Evolutionary conservation across 2,329 filamentous ascomycete species (phyloP).

Genomic region (Monosporascus sp.): DNA sequence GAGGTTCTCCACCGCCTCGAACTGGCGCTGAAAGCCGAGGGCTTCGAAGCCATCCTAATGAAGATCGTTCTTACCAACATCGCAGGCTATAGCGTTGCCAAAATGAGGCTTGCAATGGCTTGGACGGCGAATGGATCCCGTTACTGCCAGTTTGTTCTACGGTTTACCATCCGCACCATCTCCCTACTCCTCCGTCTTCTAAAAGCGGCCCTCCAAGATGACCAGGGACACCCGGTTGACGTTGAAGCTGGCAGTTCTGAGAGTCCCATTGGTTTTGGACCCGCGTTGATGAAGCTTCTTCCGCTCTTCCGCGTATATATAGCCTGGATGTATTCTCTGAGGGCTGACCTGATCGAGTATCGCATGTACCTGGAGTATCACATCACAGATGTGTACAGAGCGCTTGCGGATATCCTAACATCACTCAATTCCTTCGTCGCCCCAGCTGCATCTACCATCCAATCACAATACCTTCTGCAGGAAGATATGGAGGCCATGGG

Average conservation of each 20-base stretch:
- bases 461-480: conserved; percentile 44
- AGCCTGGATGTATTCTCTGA: conserved; percentile 47
- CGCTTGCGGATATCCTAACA: conserved; percentile 42
- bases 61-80: conserved; percentile 86
- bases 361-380: conserved; percentile 39
- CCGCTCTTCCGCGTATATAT: conserved; percentile 49
- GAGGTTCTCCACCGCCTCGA: conserved; percentile 77
- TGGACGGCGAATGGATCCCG: conserved; percentile 39
- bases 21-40: conserved; percentile 64
- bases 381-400: conserved; percentile 41
- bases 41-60: conserved; percentile 59
- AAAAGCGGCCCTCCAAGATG: conserved; percentile 61
- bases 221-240: conserved; percentile 19
- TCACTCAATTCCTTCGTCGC: conserved; percentile 41
- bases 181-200: conserved; percentile 66
- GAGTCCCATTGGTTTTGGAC: conserved; percentile 28
- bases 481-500: conserved; percentile 39
- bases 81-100: conserved; percentile 71
- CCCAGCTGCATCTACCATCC: conserved; percentile 28
- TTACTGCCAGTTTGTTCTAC: conserved; percentile 61
- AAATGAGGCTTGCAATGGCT: conserved; percentile 45
- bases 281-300: conserved; percentile 38
- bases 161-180: conserved; percentile 75
- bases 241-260: conserved; percentile 13
- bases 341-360: conserved; percentile 41